Base-by-base conservation (phyloP, 2,329 filamentous ascomycete genomes). In the Rutstroemia sydowiana region DNA sequence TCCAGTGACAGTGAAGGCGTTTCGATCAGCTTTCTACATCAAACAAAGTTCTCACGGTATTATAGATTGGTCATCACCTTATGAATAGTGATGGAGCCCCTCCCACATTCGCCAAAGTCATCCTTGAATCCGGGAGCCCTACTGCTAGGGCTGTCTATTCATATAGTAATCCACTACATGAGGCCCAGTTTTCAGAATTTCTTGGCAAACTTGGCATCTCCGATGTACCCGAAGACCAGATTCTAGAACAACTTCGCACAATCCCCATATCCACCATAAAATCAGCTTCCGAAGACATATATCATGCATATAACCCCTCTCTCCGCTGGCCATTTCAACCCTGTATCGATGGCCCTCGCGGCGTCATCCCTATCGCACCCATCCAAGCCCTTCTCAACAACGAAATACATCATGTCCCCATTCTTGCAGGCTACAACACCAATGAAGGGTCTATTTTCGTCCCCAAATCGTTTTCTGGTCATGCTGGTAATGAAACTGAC, bases 361-460 rank as follows among this genome's bases (percentile, higher is more conserved):
- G 77, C 11, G 65, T 83, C 13, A 79, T 88, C 48, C 71, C 75
- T 2, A 71, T 75, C 23, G 68, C 76, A 10, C 84, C 84, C 3
- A 71, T 84, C 11, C 69, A 73, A n/a, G 73, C 75, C n/a, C 85
- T 80, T 80, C 64, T 71, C 23, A 68, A 73, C 0, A 71, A 74
- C 0, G 65, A 70, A 14, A 78, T 74, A 63, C 72, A 82, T 58
- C 73, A 73, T 56, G 71, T 84, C 7, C 79, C 82, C 7, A 75
- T 88, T 45, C 68, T 89, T 45, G 87, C 83, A 0, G 85, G 85
- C 7, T 88, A 82, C 70, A 84, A 82, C 66, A 78, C 79, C 36
- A 82, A 88, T 61, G 85, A 89, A 65, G 85, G 84, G 14, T 75
- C 80, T 0, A 65, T 73, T 34, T 88, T 88, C 62, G 77, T 87